Conservation (phyloP, 345 rosid genomes). For the Murraya paniculata region DNA sequence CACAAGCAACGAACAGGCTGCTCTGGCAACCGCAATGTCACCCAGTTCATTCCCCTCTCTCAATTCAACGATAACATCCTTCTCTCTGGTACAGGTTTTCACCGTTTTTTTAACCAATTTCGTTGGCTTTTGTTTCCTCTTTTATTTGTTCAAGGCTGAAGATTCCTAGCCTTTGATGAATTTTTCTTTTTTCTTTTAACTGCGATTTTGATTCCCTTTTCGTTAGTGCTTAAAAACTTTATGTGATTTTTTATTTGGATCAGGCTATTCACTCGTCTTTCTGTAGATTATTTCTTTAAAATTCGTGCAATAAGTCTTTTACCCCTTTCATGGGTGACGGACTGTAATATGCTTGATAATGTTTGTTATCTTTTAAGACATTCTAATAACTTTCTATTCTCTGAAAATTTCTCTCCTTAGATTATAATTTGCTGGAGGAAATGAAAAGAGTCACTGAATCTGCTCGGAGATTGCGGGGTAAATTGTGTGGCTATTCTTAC, state of each 20-base stretch:
- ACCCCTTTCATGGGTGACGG: too few species aligned
- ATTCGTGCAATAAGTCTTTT: too few species aligned
- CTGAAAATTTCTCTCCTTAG: constrained; percentile 23
- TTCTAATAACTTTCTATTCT: background rate
- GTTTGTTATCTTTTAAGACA: background rate
- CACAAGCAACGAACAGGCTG: constrained; percentile 83
- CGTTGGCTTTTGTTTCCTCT: background rate
- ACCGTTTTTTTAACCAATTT: background rate
- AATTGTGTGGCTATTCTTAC: constrained; percentile 36
- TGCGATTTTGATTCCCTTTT: background rate
- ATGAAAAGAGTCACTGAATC: constrained; percentile 76
- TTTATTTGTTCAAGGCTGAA: background rate
- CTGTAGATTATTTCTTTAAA: too few species aligned
- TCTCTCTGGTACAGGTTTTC: constrained; percentile 57
- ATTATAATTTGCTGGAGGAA: constrained; percentile 83
- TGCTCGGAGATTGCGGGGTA: constrained; percentile 54
- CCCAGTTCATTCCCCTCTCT: constrained; percentile 61
- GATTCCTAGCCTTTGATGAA: background rate
- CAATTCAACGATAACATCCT: constrained; percentile 62
- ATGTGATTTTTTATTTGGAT: background rate
- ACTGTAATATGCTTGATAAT: background rate
- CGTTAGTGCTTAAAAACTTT: background rate
- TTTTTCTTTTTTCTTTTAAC: background rate
- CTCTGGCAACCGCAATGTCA: constrained; percentile 53
- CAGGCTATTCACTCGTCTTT: too few species aligned